Evolutionary conservation across 2,329 filamentous ascomycete species (phyloP).

Genomic region (Paecilomyces sp.): DNA sequence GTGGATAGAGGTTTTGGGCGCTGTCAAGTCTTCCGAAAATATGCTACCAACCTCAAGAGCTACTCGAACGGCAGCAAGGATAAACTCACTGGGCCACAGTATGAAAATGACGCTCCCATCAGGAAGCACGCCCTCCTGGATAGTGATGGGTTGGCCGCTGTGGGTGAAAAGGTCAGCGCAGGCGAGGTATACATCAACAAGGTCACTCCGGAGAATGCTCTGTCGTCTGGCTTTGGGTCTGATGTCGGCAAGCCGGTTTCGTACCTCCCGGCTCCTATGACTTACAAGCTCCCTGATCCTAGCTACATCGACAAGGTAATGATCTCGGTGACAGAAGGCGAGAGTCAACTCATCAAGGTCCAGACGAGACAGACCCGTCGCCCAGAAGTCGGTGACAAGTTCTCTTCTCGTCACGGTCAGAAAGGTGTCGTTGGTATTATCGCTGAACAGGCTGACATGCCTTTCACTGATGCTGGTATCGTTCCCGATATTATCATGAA

Average conservation of each 20-base stretch:
- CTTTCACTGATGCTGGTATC: slow-evolving; percentile 84
- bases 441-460: slow-evolving; percentile 92
- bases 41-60: slow-evolving; percentile 75
- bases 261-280: slow-evolving; percentile 40
- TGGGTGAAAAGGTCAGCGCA: slow-evolving; percentile 69
- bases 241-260: slow-evolving; percentile 49
- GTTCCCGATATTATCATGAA: slow-evolving; percentile 99
- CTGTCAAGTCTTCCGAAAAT: slow-evolving; percentile 97
- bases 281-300: slow-evolving; percentile 76
- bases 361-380: slow-evolving; percentile 92
- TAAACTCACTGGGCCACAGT: slow-evolving; percentile 55
- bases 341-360: slow-evolving; percentile 83
- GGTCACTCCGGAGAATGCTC: slow-evolving; percentile 71
- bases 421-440: slow-evolving; percentile 98
- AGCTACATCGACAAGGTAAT: slow-evolving; percentile 95
- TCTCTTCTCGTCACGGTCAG: slow-evolving; percentile 95
- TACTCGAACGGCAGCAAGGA: slow-evolving; percentile 74
- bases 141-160: slow-evolving; percentile 78
- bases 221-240: slow-evolving; percentile 57
- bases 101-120: slow-evolving; percentile 54
- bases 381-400: slow-evolving; percentile 95
- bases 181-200: slow-evolving; percentile 91
- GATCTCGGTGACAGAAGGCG: slow-evolving; percentile 81
- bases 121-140: slow-evolving; percentile 69
- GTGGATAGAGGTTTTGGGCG: slow-evolving; percentile 91